These are phyloP conservation scores for Gloeophyllum trabeum DNA, from an alignment of 768 basidiomycete genomes.

Conservation along the genomic window DNA sequence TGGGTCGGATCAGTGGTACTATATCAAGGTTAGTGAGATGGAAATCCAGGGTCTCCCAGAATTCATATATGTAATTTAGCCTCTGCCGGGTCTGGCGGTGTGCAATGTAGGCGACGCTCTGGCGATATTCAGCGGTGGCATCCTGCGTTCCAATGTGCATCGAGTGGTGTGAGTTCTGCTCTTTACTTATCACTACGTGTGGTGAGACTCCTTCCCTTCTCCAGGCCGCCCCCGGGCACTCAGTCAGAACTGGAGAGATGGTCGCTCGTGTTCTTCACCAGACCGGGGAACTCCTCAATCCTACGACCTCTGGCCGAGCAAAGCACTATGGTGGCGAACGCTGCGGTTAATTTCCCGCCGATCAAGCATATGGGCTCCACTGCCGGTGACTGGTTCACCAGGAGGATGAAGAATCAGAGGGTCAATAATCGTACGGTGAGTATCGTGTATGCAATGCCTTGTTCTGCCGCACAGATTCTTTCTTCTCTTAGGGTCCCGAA, in stretches of 20 bases:
- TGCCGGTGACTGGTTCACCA: slow-evolving; percentile 27
- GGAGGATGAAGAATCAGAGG: slow-evolving; percentile 27
- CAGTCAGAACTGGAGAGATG: slow-evolving; percentile 45
- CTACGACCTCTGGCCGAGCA: slow-evolving; percentile 41
- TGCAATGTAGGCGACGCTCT: slow-evolving; percentile 58
- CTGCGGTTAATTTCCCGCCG: slow-evolving; percentile 22
- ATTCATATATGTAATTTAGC: slow-evolving; percentile 17
- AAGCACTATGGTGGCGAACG: slow-evolving; percentile 37
- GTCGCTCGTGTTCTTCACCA: slow-evolving; percentile 60
- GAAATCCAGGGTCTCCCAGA: neutral
- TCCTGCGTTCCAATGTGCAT: slow-evolving; percentile 53
- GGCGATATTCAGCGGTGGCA: slow-evolving; percentile 49
- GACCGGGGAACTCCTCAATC: slow-evolving; percentile 41
- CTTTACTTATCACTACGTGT: neutral
- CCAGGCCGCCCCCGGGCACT: slow-evolving; percentile 39
- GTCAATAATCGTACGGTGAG: slow-evolving; percentile 28
- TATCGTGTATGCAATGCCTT: neutral
- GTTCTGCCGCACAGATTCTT: neutral
- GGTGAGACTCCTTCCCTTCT: slow-evolving; percentile 2
- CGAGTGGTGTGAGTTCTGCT: slow-evolving; percentile 36
- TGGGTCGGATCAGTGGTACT: slow-evolving; percentile 52
- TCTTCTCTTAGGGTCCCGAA: slow-evolving; percentile 9
- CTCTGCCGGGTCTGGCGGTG: slow-evolving; percentile 43
- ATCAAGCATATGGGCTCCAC: slow-evolving; percentile 23
- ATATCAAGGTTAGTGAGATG: slow-evolving; percentile 36